Base-by-base conservation (phyloP, 2,329 filamentous ascomycete genomes). In the Ciborinia camelliae region DNA sequence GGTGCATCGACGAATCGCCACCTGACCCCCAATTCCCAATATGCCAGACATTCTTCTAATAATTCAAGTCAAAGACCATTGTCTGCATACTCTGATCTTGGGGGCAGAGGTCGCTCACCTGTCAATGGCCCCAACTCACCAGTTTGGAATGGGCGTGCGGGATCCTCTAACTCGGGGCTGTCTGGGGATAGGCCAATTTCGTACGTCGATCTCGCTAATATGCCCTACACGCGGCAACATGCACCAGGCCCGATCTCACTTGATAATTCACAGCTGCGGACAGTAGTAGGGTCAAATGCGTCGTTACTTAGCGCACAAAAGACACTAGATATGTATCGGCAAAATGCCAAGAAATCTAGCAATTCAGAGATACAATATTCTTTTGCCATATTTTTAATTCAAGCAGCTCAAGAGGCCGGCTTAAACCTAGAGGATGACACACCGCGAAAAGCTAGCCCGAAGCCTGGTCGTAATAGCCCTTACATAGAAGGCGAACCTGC, bases 331-430 rank as follows among this genome's bases (percentile, higher is more conserved):
- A 97, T 98, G 94, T 99, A 99, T 77, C 86, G 94, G 52, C 89
- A 90, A 63, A 99, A 98, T 74, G 91, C 97, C 65, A 98, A 97
- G 80, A 99, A 99, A 81, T 96, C 95, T 3, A 95, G 90, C 68
- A 92, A 97, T 76, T 83, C 89, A 20, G 88, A 90, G 4, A 90
- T 96, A 41, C 92, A 97, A 77, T 98, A 98, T 77, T 95, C 96
- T 37, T 98, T 99, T 78, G 95, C 95, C 2, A 85, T 98, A 45
- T 97, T 96, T 76, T 87, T 99, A 80, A 89, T 98, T 70, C 91
- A 93, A 54, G 89, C 92, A 1, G 93, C 94, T 48, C 90, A 92
- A 75, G 91, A 96, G 74, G 85, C 90, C 74, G 87, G 86, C 2
- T 73, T 88, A 26, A 81, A 84, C 66, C 75, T 79, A 53, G 79